Base-by-base conservation (phyloP, 306 rosid species). In the Bauhinia variegata region DNA sequence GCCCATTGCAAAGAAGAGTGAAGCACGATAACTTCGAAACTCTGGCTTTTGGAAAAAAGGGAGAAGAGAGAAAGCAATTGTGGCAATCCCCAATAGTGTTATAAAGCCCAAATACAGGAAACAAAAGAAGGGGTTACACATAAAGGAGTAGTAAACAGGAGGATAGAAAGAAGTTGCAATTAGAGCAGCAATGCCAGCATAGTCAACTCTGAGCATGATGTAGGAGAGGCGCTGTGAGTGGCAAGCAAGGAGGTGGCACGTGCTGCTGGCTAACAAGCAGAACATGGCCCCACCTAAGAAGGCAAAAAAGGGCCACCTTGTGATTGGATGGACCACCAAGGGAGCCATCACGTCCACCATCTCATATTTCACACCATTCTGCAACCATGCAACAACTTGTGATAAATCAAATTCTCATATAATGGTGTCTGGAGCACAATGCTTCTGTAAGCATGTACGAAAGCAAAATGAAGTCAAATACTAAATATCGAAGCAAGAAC, bases 271-370 rank as follows among this genome's bases (percentile, higher is more conserved):
- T 57, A 85, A 75, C 79, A 88, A 77, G 75, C 85, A 85, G 79
- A 88, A 85, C 91, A 85, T 85, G 11, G 88, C 83, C 4, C 88
- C 91, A 3, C 79, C 79, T 60, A 85, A 74, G 84, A 85, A 83
- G 48, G 39, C 83, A 48, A 54, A 88, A 53, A 88, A 76, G 5
- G 95, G 88, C 88, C 87, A 85, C 68, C 85, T 66, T 69, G 84
- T 77, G 11, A 71, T 77, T 4, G 92, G 87, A 18, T 59, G 66
- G 44, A 59, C 41, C 66, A 68, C 16, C 5, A 65, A 52, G 36
- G 87, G 77, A 32, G 81, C 72, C 48, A 65, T 62, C 65, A 77
- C 41, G 41, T 82, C 73, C 74, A 52, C 55, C 30, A 60, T 18
- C 1, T 71, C 87, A 54, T 47, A 76, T 54, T 73, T 73, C 57